Percentiles rank a stretch among this genome's conserved stretches.
Evolutionary conservation across 345 rosid genomes (phyloP).

Genomic region (Citrus maxima): DNA sequence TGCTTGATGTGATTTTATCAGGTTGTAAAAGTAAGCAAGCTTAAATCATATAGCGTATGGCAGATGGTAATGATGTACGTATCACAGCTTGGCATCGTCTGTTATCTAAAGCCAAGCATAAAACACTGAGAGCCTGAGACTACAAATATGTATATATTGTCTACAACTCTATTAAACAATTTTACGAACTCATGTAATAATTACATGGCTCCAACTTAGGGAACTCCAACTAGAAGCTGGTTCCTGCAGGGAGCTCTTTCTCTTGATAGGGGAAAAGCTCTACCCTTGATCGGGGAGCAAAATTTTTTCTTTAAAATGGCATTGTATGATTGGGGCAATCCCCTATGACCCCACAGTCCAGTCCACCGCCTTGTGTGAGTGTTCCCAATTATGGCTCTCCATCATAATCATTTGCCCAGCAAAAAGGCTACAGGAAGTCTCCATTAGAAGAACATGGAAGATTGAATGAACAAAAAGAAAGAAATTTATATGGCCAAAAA

Average conservation of each 20-base stretch:
- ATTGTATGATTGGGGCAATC: neutral
- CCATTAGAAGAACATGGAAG: neutral
- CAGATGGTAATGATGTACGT: neutral
- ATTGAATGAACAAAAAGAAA: neutral
- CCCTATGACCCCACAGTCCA: constrained; percentile 21
- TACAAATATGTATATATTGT: neutral
- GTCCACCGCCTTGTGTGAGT: constrained; percentile 14
- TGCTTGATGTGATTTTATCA: neutral
- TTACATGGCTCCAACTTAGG: too few species aligned
- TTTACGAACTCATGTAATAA: too few species aligned
- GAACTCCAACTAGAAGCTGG: neutral
- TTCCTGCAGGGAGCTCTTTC: neutral
- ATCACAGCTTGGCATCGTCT: neutral
- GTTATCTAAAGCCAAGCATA: neutral
- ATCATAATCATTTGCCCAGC: constrained; percentile 8
- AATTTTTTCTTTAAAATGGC: neutral
- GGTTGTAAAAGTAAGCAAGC: neutral
- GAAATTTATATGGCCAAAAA: neutral
- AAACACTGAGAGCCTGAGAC: too few species aligned
- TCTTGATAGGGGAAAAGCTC: too few species aligned
- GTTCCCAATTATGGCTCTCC: constrained; percentile 19
- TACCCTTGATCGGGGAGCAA: neutral
- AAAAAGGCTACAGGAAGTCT: neutral
- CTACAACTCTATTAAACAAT: neutral
- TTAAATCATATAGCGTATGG: neutral